Percentiles rank a stretch among this genome's conserved stretches.
phyloP scores from a whole-genome alignment of 2,329 filamentous ascomycete genomes.

The Ophiosphaerella narmari region DNA sequence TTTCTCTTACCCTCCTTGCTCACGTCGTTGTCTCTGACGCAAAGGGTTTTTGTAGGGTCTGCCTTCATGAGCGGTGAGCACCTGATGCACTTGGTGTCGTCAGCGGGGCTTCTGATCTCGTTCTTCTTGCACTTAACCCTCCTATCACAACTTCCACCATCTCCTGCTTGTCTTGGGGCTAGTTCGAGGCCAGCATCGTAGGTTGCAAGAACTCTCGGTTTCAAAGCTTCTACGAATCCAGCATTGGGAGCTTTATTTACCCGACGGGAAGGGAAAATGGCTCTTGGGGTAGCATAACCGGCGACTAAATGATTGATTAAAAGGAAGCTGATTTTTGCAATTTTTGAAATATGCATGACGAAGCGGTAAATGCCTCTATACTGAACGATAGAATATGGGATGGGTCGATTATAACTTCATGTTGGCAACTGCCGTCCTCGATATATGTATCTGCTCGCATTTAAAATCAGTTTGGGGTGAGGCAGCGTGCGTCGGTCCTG shows the following conservation, averaged over 20 bases:
- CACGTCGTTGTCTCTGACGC: conserved; percentile 8
- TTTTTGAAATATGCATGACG: conserved; percentile 9
- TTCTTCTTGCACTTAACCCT: conserved; percentile 11
- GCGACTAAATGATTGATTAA: conserved; percentile 7
- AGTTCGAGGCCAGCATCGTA: conserved; percentile 1
- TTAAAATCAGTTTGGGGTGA: neutral
- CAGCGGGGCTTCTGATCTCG: conserved; percentile 6
- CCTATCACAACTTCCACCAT: conserved; percentile 7
- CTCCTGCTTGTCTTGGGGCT: neutral
- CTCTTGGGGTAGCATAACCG: neutral
- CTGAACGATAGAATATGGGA: conserved; percentile 2
- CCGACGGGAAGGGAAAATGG: neutral
- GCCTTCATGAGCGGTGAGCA: conserved; percentile 11
- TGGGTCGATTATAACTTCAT: neutral
- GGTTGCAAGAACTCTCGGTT: neutral
- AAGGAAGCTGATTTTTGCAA: conserved; percentile 1
- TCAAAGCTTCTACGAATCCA: neutral
- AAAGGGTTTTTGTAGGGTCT: conserved; percentile 7
- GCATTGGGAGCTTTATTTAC: neutral
- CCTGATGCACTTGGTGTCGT: conserved; percentile 9
- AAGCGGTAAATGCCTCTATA: neutral
- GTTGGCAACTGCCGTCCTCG: neutral
- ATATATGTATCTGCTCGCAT: conserved; percentile 1
- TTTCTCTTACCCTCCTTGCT: conserved; percentile 10
- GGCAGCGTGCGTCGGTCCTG: conserved; percentile 1